A percentile compares a stretch with the other conserved stretches of the same genome.
Conservation (phyloP, 2,329 filamentous ascomycete species). For the Fusarium bulbicola region DNA sequence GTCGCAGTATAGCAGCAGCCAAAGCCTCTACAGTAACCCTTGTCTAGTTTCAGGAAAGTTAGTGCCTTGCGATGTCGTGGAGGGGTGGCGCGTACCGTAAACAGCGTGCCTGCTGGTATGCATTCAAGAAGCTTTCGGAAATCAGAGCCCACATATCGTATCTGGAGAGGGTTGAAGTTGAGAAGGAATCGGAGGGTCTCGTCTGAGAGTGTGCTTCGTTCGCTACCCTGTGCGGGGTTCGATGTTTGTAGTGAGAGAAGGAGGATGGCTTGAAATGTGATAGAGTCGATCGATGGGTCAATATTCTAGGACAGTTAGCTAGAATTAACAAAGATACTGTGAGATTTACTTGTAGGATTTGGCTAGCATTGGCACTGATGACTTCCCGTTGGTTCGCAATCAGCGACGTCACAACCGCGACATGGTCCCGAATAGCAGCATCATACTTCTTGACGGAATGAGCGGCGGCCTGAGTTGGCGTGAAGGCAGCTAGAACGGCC, state of each 20-base stretch:
- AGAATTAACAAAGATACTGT: background rate
- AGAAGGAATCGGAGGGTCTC: constrained; percentile 56
- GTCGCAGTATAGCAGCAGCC: constrained; percentile 65
- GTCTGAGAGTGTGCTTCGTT: constrained; percentile 50
- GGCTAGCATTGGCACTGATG: constrained; percentile 47
- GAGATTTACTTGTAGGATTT: constrained; percentile 53
- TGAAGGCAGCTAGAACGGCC: constrained; percentile 53
- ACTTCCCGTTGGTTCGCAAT: constrained; percentile 46
- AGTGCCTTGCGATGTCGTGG: constrained; percentile 12
- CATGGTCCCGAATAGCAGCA: constrained; percentile 50
- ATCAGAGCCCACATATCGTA: constrained; percentile 58
- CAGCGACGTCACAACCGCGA: constrained; percentile 50
- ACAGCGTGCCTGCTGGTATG: constrained; percentile 51
- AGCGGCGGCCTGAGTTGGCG: constrained; percentile 43
- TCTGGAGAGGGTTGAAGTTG: constrained; percentile 60
- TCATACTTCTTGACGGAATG: constrained; percentile 52
- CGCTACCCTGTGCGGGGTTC: constrained; percentile 42
- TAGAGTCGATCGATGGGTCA: constrained; percentile 59
- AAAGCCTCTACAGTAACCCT: constrained; percentile 57
- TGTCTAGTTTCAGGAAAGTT: constrained; percentile 52
- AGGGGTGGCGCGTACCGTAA: constrained; percentile 49
- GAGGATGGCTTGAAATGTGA: constrained; percentile 61
- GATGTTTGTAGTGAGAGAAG: constrained; percentile 48
- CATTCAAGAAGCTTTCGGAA: constrained; percentile 57
- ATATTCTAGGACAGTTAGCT: constrained; percentile 51